Evolutionary conservation across 2,329 filamentous ascomycete species (phyloP).

Genomic region (Neophaeococcomyces aloes): DNA sequence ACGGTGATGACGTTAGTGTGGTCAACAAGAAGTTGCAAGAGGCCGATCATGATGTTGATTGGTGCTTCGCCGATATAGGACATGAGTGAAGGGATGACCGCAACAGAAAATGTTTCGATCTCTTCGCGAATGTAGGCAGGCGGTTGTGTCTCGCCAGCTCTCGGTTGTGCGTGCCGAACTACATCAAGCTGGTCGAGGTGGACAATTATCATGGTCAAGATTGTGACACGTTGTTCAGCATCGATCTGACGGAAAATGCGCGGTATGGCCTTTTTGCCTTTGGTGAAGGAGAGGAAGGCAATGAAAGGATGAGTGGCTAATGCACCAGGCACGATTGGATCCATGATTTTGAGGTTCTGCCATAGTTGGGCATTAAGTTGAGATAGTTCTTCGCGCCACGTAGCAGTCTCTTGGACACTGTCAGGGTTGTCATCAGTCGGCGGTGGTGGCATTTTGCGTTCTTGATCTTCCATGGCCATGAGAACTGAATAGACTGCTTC

Average conservation of each 20-base stretch:
- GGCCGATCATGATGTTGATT: constrained; percentile 79
- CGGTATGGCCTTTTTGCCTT: constrained; percentile 92
- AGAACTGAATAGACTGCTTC: constrained; percentile 78
- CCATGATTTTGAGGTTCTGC: constrained; percentile 81
- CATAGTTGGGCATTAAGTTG: constrained; percentile 72
- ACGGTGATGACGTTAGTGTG: constrained; percentile 76
- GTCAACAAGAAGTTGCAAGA: constrained; percentile 72
- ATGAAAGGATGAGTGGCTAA: constrained; percentile 79
- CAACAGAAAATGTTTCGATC: constrained; percentile 77
- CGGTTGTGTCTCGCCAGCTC: constrained; percentile 65
- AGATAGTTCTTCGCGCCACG: constrained; percentile 64
- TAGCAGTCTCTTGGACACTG: constrained; percentile 61
- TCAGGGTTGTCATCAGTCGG: constrained; percentile 52
- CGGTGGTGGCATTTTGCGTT: constrained; percentile 64
- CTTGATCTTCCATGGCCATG: constrained; percentile 91
- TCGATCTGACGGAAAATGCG: constrained; percentile 90
- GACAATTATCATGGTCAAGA: constrained; percentile 89
- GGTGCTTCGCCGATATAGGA: constrained; percentile 84
- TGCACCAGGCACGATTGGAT: constrained; percentile 68
- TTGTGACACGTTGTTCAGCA: constrained; percentile 80
- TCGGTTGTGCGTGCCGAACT: constrained; percentile 41
- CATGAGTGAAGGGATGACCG: constrained; percentile 83
- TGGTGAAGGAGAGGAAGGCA: constrained; percentile 82
- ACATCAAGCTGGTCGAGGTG: constrained; percentile 90
- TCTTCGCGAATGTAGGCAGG: constrained; percentile 74